phyloP scores from a whole-genome alignment of 2,329 filamentous ascomycete genomes.

The Aspergillus felis region DNA sequence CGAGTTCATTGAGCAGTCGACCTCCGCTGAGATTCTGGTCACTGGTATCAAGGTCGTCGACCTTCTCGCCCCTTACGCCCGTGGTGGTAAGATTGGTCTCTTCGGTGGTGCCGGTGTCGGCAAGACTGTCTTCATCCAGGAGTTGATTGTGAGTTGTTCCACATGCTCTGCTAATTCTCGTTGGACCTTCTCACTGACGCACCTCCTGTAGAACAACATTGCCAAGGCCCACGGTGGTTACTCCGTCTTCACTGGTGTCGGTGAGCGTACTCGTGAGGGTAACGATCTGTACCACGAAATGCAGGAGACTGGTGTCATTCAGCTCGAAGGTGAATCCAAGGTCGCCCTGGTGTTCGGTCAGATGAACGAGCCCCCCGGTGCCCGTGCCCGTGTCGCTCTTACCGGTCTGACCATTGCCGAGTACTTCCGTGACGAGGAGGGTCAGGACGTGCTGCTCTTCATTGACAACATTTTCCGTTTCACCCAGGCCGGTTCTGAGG shows the following conservation, averaged over 20 bases:
- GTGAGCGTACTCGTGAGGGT: constrained; percentile 99
- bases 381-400: constrained; percentile 98
- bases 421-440: constrained; percentile 75
- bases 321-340: constrained; percentile 99
- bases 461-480: constrained; percentile 99
- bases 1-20: constrained; percentile 91
- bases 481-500: constrained; percentile 99
- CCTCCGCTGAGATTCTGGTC: constrained; percentile 89
- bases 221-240: constrained; percentile 99
- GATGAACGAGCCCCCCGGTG: constrained; percentile 99
- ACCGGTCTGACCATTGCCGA: constrained; percentile 70
- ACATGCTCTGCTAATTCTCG: not conserved
- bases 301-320: constrained; percentile 99
- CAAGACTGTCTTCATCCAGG: constrained; percentile 99
- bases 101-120: constrained; percentile 99
- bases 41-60: constrained; percentile 99
- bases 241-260: constrained; percentile 99
- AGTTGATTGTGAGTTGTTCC: constrained; percentile 71
- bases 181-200: not conserved
- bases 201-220: constrained; percentile 79
- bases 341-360: constrained; percentile 99
- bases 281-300: constrained; percentile 99
- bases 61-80: constrained; percentile 95
- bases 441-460: constrained; percentile 98
- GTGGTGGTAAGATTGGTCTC: constrained; percentile 99